Evolutionary conservation across 352 stramenopile genomes (phyloP).

Genomic region (Vaucheria bursata): DNA sequence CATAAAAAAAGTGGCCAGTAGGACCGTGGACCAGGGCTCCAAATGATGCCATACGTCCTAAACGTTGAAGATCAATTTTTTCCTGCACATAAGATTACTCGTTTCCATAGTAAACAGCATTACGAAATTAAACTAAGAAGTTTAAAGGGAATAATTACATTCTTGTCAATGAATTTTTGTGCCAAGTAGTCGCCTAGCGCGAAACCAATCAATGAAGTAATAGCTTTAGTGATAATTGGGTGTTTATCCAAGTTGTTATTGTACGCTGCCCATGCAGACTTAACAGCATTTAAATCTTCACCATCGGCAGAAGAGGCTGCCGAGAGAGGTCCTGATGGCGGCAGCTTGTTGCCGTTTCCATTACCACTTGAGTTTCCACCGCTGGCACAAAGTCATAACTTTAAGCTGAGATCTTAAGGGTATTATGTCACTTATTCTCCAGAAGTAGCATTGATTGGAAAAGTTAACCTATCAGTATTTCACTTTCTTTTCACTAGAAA

Average conservation of each 20-base stretch:
- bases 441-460: background rate
- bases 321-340: slow-evolving; percentile 18
- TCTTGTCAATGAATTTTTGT: slow-evolving; percentile 55
- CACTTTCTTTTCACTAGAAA: background rate
- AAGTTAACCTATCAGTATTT: background rate
- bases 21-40: slow-evolving; percentile 69
- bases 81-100: slow-evolving; percentile 12
- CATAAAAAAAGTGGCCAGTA: slow-evolving; percentile 74
- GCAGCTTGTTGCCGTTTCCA: slow-evolving; percentile 28
- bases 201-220: slow-evolving; percentile 67
- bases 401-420: background rate
- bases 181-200: slow-evolving; percentile 65
- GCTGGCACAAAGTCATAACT: background rate
- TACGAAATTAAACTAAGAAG: background rate
- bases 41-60: slow-evolving; percentile 65
- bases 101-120: background rate
- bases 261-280: slow-evolving; percentile 55
- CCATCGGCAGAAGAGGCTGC: slow-evolving; percentile 23
- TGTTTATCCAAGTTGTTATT: slow-evolving; percentile 63
- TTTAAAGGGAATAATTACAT: slow-evolving; percentile 5
- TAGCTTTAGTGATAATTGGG: slow-evolving; percentile 68
- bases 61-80: slow-evolving; percentile 61
- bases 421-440: background rate
- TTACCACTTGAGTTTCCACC: slow-evolving; percentile 11
- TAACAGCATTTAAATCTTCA: slow-evolving; percentile 32